These are phyloP conservation scores for Elymus sibiricus DNA, from an alignment of 176 grass and related monocot species.

Conservation along the genomic window DNA sequence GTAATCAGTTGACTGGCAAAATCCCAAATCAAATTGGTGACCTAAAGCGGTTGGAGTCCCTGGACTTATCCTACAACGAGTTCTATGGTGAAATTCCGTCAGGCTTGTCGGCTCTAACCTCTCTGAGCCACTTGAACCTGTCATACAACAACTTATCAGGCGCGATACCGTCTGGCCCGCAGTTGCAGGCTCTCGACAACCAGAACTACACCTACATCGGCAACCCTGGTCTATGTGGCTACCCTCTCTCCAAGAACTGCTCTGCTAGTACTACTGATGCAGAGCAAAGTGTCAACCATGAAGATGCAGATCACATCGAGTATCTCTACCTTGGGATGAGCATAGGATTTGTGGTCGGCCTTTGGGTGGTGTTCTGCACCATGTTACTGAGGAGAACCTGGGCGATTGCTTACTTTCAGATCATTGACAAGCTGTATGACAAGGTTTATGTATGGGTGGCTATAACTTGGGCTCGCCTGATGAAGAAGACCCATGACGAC, in stretches of 20 bases:
- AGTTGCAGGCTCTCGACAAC: neutral
- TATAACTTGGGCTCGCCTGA: too few species aligned
- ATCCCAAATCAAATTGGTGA: neutral
- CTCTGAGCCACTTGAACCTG: neutral
- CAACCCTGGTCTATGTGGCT: neutral
- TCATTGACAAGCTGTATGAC: neutral
- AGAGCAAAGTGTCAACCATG: neutral
- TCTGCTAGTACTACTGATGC: neutral
- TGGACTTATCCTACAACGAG: neutral
- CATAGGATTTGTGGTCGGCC: neutral
- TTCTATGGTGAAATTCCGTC: neutral
- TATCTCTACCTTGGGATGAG: neutral
- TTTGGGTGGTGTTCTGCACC: neutral
- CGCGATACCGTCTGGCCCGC: neutral
- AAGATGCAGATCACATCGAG: neutral
- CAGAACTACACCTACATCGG: neutral
- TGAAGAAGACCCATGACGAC: neutral
- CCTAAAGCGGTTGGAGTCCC: neutral
- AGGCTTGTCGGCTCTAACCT: neutral
- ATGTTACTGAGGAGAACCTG: neutral
- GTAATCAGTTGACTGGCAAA: neutral
- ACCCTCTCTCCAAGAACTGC: neutral
- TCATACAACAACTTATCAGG: neutral
- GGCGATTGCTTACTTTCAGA: neutral
- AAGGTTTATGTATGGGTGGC: neutral